Conservation (phyloP, 2,329 filamentous ascomycete genomes). For the Talaromyces rugulosus region DNA sequence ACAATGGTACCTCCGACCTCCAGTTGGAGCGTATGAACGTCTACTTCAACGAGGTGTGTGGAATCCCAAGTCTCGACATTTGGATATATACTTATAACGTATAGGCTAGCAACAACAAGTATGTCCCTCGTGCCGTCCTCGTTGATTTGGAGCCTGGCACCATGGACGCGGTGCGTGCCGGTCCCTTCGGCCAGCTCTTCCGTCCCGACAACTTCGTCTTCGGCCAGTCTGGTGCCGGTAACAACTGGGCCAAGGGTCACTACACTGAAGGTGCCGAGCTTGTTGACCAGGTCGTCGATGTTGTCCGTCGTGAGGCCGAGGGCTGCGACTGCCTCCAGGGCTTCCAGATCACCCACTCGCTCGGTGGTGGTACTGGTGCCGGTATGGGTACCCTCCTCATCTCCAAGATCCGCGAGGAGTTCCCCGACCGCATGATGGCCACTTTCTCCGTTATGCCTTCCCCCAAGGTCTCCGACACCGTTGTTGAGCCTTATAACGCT, state of each 20-base stretch:
- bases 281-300: slow-evolving; percentile 95
- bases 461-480: slow-evolving; percentile 98
- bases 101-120: slow-evolving; percentile 95
- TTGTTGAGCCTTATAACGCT: slow-evolving; percentile 99
- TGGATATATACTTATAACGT: slow-evolving; percentile 2
- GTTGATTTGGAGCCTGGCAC: slow-evolving; percentile 99
- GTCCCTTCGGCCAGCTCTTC: slow-evolving; percentile 98
- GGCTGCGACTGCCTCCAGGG: slow-evolving; percentile 99
- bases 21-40: slow-evolving; percentile 99
- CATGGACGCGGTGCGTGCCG: slow-evolving; percentile 98
- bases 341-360: slow-evolving; percentile 99
- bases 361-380: slow-evolving; percentile 99
- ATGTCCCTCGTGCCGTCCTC: slow-evolving; percentile 97
- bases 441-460: slow-evolving; percentile 99
- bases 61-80: slow-evolving; percentile 5
- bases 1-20: slow-evolving; percentile 97
- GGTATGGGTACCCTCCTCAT: slow-evolving; percentile 99
- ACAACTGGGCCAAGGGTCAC: slow-evolving; percentile 99
- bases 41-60: slow-evolving; percentile 87
- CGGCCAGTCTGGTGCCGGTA: slow-evolving; percentile 98
- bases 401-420: slow-evolving; percentile 99
- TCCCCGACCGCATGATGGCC: slow-evolving; percentile 99
- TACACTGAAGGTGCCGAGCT: slow-evolving; percentile 99
- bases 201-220: slow-evolving; percentile 99
- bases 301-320: slow-evolving; percentile 97